Conservation (phyloP, 2,329 filamentous ascomycete species). For the Alternaria sp. region DNA sequence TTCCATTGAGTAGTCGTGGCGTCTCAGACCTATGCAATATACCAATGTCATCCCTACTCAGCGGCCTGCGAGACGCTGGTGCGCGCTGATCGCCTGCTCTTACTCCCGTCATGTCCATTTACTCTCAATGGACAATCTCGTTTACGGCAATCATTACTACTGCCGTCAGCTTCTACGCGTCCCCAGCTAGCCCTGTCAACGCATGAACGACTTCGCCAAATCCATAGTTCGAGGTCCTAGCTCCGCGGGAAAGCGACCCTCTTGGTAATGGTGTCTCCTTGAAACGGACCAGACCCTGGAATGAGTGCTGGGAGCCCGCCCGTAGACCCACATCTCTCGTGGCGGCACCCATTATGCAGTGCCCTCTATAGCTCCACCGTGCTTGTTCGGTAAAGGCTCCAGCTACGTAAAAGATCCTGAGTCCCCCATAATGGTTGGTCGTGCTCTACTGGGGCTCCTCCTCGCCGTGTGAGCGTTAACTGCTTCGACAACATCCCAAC, state of each 20-base stretch:
- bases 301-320: constrained; percentile 21
- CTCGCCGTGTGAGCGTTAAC: constrained; percentile 8
- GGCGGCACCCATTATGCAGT: constrained; percentile 23
- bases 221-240: constrained; percentile 7
- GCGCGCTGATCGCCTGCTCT: not conserved
- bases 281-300: constrained; percentile 32
- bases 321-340: constrained; percentile 33
- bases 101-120: not conserved
- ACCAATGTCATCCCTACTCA: not conserved
- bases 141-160: constrained; percentile 9
- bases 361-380: constrained; percentile 25
- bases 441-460: constrained; percentile 16
- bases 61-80: not conserved
- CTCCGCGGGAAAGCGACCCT: constrained; percentile 22
- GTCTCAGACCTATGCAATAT: constrained; percentile 4
- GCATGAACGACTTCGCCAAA: constrained; percentile 19
- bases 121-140: constrained; percentile 8
- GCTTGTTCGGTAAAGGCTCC: constrained; percentile 5
- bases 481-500: constrained; percentile 8
- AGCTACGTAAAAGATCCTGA: constrained; percentile 27
- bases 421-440: constrained; percentile 8
- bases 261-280: constrained; percentile 22
- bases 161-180: not conserved
- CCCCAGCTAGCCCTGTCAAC: constrained; percentile 2
- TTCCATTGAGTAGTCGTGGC: not conserved